Base-by-base conservation (phyloP, 768 basidiomycete species). In the Suillus sp. region DNA sequence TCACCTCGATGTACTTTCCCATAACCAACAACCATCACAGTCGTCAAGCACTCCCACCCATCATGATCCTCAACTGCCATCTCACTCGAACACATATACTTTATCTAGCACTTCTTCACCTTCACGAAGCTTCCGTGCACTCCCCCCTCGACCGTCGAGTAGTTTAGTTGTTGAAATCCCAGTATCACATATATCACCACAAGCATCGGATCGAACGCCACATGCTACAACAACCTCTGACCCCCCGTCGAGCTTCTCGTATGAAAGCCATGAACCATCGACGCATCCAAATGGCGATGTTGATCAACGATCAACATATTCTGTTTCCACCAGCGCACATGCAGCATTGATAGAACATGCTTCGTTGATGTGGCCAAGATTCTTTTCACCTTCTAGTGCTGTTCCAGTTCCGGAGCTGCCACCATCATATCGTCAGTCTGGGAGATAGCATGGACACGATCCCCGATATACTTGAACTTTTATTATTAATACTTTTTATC, bases 321-420 rank as follows among this genome's bases (percentile, higher is more conserved):
- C 51, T 53, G 51, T 74, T 45, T 77, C 74, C 30, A 67, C 72
- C 1, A 66, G 32, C 11, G 72, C 72, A 22, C 74, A 75, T 59
- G 63, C 61, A 30, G 74, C 75, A 14, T 48, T 75, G 43, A 69
- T 75, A 68, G 72, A 67, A 37, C 72, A 75, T n/a, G 74, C 71
- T 8, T 53, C 40, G 5, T 74, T 71, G 42, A 71, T 75, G 63
- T 48, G 54, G 27, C 38, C 67, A 3, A 47, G 62, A 27, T 75
- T 75, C 61, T 38, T 35, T 34, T 37, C 61, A 27, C 35, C 66
- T 20, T 30, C 65, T n/a, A 59, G 32, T 59, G 48, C 50, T 10
- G 30, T 66, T 7, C 62, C 51, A 59, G 51, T 42, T 55, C 65
- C 66, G 16, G 64, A 61, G 32, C 9, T 27, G 13, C 58, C 61